phyloP scores from a whole-genome alignment of 176 grass and related monocot species.

The Leersia perrieri region DNA sequence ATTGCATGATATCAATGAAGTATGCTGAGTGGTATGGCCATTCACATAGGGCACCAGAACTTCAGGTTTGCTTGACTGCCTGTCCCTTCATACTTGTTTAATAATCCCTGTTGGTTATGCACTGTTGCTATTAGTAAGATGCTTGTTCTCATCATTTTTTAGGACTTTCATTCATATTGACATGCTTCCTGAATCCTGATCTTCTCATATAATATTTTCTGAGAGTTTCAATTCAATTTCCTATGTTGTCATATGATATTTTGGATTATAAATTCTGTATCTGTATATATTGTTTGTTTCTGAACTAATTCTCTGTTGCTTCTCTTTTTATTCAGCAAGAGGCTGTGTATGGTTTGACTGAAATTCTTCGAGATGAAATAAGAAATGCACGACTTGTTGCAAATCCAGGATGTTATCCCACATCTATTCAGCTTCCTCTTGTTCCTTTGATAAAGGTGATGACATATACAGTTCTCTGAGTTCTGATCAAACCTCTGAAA shows the following conservation, averaged over 20 bases:
- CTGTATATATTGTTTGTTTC: constrained; percentile 21
- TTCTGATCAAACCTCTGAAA: not conserved
- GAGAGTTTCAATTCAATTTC: too few relatives aligned
- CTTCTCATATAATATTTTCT: too few relatives aligned
- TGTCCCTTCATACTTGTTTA: constrained; percentile 1
- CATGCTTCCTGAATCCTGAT: too few relatives aligned
- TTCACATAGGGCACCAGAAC: constrained; percentile 83
- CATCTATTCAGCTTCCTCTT: constrained; percentile 94
- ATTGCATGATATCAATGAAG: constrained; percentile 66
- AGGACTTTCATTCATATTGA: not conserved
- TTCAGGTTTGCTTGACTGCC: constrained; percentile 52
- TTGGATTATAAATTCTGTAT: not conserved
- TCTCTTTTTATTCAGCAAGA: constrained; percentile 56
- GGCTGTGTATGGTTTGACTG: constrained; percentile 90
- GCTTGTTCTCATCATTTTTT: not conserved
- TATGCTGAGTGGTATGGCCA: constrained; percentile 96
- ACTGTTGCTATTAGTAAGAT: not conserved
- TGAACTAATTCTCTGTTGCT: constrained; percentile 23
- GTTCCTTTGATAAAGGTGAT: constrained; percentile 84
- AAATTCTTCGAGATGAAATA: constrained; percentile 73
- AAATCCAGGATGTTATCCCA: constrained; percentile 97
- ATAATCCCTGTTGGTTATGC: not conserved
- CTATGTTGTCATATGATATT: not conserved
- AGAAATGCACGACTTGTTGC: constrained; percentile 75
- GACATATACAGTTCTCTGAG: not conserved